Base-by-base conservation (phyloP, 2,329 filamentous ascomycete species). In the Diaporthe ampelina region DNA sequence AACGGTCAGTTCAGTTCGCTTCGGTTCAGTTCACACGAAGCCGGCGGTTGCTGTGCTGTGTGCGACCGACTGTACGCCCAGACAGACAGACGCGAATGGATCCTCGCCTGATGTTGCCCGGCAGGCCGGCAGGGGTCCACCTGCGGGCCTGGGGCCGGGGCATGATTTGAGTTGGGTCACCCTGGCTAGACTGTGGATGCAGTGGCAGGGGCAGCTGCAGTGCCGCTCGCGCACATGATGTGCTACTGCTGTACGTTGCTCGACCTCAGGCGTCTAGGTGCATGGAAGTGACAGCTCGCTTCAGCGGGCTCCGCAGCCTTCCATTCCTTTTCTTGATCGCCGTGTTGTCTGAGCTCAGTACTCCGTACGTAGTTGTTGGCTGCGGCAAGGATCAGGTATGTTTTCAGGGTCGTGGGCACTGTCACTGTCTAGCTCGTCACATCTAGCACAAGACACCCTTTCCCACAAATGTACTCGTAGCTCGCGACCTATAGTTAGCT, bases 151-250 rank as follows among this genome's bases (percentile, higher is more conserved):
- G 17, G 35, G 56, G 32, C 32, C n/a, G 32, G 56, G 19, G 10
- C 1, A 13, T 40, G 10, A 11, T 40, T 40, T 32, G 26, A 57
- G 54, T 19, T 32, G n/a, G 21, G 56, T 21, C 19, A 9, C 8
- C 57, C 37, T 29, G 58, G 24, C 17, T 1, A 40, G 10, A n/a
- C 4, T 29, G 37, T 21, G 21, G 1, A 19, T 63, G 37, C 37
- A 63, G 19, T 19, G 5, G 17, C 43, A 40, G 26, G 26, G 43
- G 61, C 61, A 50, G 40, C 3, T 52, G 61, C 45, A 67, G 61
- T 67, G 45, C 45, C 61, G 61, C 61, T 52, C 45, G 29, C 17
- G 61, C 61, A 67, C 45, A 67, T 67, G 61, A 52, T 37, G 21
- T 63, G 59, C 59, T 13, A 21, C 21, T 35, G 13, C 29, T 50